Evolutionary conservation across 2,329 filamentous ascomycete species (phyloP).

Genomic region (Dactylellina parvicollis): DNA sequence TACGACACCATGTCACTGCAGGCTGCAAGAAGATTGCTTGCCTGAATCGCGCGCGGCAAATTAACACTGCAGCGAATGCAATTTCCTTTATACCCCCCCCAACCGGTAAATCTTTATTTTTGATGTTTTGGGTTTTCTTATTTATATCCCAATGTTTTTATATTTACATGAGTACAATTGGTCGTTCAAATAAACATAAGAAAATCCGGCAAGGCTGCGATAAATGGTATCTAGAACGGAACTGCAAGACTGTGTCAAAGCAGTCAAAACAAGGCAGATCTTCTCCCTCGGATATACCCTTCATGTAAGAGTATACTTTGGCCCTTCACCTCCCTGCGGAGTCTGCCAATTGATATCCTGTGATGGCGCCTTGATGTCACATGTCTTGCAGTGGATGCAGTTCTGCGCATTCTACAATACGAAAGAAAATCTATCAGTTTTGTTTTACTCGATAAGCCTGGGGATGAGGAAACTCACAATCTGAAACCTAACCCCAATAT

Average conservation of each 20-base stretch:
- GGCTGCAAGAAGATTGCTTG: no score
- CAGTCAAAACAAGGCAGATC: neutral
- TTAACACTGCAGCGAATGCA: no score
- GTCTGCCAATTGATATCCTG: conserved; percentile 99
- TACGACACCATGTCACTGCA: no score
- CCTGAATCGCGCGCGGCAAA: no score
- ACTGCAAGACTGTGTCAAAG: neutral
- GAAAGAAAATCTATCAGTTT: neutral
- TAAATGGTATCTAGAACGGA: neutral
- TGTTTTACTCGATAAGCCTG: neutral
- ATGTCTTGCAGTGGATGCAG: conserved; percentile 99
- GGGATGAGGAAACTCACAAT: conserved; percentile 70
- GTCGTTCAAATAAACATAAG: no score
- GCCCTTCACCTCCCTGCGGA: conserved; percentile 81
- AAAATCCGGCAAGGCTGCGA: neutral
- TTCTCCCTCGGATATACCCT: neutral
- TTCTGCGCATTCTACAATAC: conserved; percentile 64
- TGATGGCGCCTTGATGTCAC: conserved; percentile 95
- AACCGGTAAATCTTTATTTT: neutral
- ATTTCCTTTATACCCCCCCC: no score
- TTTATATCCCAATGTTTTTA: neutral
- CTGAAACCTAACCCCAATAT: conserved; percentile 90
- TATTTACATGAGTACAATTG: neutral
- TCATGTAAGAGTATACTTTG: conserved; percentile 47
- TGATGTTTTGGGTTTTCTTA: neutral